Conservation (phyloP, 345 rosid species). For the Hypericum androsaemum region DNA sequence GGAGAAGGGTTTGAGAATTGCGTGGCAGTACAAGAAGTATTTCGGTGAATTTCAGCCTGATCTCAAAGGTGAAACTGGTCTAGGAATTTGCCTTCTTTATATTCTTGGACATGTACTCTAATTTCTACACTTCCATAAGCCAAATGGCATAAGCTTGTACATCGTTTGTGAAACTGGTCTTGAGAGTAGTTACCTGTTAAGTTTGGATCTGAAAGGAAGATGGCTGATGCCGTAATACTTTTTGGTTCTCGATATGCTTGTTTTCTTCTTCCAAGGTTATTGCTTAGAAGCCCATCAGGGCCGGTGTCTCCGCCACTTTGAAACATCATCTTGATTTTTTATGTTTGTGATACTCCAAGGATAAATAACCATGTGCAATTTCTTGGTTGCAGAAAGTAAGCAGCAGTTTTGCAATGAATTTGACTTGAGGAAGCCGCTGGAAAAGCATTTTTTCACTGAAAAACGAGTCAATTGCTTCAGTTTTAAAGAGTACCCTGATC, state of each 20-base stretch:
- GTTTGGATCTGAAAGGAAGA: too few relatives aligned
- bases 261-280: too few relatives aligned
- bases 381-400: conserved; percentile 43
- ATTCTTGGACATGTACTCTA: too few relatives aligned
- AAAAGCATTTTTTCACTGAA: conserved; percentile 51
- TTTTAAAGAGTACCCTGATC: conserved; percentile 45
- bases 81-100: too few relatives aligned
- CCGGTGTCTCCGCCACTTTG: too few relatives aligned
- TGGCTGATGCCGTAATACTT: too few relatives aligned
- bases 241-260: too few relatives aligned
- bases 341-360: background rate
- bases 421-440: conserved; percentile 91
- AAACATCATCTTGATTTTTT: background rate
- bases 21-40: conserved; percentile 90
- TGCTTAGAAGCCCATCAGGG: too few relatives aligned
- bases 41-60: conserved; percentile 52
- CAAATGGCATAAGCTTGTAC: too few relatives aligned
- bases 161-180: too few relatives aligned
- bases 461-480: conserved; percentile 65
- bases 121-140: too few relatives aligned
- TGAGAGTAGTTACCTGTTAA: too few relatives aligned
- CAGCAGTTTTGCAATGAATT: conserved; percentile 67
- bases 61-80: conserved; percentile 22
- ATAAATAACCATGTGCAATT: background rate
- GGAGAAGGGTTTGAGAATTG: conserved; percentile 74